Percentiles rank a stretch among this genome's conserved stretches.
Conservation (phyloP, 2,329 filamentous ascomycete genomes). For the Fusarium sp. region DNA sequence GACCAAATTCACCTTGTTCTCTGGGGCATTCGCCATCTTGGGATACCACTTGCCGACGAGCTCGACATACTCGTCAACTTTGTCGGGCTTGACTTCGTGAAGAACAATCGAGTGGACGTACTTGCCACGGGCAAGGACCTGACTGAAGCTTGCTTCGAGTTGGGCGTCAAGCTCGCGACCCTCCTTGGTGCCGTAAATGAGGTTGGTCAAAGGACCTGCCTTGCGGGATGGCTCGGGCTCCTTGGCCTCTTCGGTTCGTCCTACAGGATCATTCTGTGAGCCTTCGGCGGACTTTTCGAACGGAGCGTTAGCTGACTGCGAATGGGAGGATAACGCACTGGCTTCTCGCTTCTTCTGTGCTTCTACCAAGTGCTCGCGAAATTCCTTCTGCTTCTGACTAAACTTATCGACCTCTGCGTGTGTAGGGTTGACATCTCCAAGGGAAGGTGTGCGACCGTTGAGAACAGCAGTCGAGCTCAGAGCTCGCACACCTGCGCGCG, state of each 20-base stretch:
- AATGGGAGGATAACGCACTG: conserved; percentile 71
- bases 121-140: conserved; percentile 94
- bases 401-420: conserved; percentile 79
- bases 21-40: conserved; percentile 81
- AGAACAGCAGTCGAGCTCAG: conserved; percentile 66
- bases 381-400: conserved; percentile 84
- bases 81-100: conserved; percentile 94
- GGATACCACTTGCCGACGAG: conserved; percentile 94
- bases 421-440: conserved; percentile 80
- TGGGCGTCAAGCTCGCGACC: conserved; percentile 94
- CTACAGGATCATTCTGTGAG: conserved; percentile 54
- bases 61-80: conserved; percentile 92
- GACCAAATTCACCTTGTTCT: conserved; percentile 95
- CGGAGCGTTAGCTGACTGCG: conserved; percentile 58
- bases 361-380: conserved; percentile 83
- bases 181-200: conserved; percentile 98
- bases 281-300: conserved; percentile 55
- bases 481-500: conserved; percentile 64
- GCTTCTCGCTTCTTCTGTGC: conserved; percentile 86
- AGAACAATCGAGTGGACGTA: conserved; percentile 99
- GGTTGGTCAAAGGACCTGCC: conserved; percentile 79
- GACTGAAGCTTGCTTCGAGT: conserved; percentile 95
- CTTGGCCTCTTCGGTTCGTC: conserved; percentile 65
- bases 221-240: conserved; percentile 72
- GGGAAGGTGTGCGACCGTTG: conserved; percentile 71